Evolutionary conservation across 495 filamentous ascomycete species (phyloP), one percentile per base, ranked within the genome.

Genomic region (Podospora appendiculata): DNA sequence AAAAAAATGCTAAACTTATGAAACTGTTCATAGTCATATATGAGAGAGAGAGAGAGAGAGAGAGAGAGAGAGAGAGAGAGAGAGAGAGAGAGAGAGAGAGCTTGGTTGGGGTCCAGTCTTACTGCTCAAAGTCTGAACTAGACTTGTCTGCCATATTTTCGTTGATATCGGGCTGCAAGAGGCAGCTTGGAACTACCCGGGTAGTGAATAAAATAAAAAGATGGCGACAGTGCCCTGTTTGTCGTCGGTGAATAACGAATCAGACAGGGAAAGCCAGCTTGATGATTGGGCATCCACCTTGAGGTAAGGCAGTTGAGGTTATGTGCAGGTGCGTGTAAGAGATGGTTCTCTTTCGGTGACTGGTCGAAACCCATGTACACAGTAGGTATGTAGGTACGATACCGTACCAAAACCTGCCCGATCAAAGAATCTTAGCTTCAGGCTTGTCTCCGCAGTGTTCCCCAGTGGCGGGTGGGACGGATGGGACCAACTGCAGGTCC

Each of bases 91-190:
- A 25, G 18, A 17, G 5, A 18, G 17, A 17, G n/a, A 6, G 36
- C 4, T n/a, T 35, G n/a, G 41, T 38, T 13, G 13, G 9, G 36
- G 36, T 11, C 9, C n/a, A 36, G 18, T 11, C 64, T 62, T 58
- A 67, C 64, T 67, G 64, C 2, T 59, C 51, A 36, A 61, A 39
- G 4, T 59, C 52, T 38, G 46, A 41, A 25, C 48, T 40, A 36
- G 50, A 48, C 1, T 4, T 18, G 2, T 51, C 56, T 41, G 34
- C 45, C 51, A 53, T 57, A 8, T 14, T 43, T 35, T 38, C 32
- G 9, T 32, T 8, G 2, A 38, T 41, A 6, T 3, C 2, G 11
- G 12, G 38, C 12, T 12, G 14, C 14, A 12, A 25, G 25, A 25
- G 25, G 25, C 25, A 25, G 25, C 25, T 25, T 25, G 5, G 25